Percentiles rank a stretch among this genome's conserved stretches.
phyloP scores from a whole-genome alignment of 257 asterid genomes.

The Solanum paucissectum region DNA sequence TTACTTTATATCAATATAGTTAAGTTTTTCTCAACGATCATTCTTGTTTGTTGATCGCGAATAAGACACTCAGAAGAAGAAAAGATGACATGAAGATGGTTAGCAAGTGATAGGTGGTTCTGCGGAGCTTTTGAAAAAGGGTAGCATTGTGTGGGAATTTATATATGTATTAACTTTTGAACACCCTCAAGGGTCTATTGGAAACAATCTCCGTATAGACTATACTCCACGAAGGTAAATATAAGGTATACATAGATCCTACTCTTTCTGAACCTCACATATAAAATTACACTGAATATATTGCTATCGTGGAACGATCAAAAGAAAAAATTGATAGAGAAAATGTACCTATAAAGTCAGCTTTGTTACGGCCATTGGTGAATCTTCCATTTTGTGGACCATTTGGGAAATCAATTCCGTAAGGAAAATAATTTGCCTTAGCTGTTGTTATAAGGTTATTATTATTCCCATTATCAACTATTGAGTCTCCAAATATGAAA shows the following conservation, averaged over 20 bases:
- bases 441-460: slow-evolving; percentile 26
- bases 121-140: neutral
- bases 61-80: neutral
- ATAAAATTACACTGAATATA: too few species aligned
- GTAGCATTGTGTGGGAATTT: neutral
- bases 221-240: neutral
- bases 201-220: too few species aligned
- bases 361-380: slow-evolving; percentile 34
- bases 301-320: too few species aligned
- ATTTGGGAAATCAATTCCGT: slow-evolving; percentile 39
- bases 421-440: slow-evolving; percentile 35
- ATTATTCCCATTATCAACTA: slow-evolving; percentile 48
- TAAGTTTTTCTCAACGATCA: neutral
- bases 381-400: slow-evolving; percentile 46
- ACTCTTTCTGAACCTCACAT: rapidly evolving
- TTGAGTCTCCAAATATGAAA: slow-evolving; percentile 51
- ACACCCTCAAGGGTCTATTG: neutral
- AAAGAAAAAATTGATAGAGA: too few species aligned
- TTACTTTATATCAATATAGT: neutral
- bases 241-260: too few species aligned
- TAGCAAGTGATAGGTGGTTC: neutral
- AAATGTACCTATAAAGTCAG: slow-evolving; percentile 23
- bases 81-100: neutral
- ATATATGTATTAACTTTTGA: neutral
- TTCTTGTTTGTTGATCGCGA: neutral